phyloP scores from a whole-genome alignment of 345 rosid species.

The Aegle marmelos region DNA sequence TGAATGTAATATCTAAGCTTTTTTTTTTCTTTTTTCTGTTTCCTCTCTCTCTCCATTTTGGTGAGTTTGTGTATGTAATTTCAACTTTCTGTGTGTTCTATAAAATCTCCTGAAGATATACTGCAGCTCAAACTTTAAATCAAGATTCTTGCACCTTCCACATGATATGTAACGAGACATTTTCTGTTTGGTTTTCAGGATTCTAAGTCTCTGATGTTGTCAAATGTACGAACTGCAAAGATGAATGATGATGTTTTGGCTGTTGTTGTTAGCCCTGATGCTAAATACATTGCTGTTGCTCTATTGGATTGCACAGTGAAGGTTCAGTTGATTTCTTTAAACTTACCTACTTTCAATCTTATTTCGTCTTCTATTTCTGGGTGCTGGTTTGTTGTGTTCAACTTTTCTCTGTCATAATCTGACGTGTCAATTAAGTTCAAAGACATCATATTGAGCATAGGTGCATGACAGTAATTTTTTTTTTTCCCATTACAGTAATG shows the following conservation, averaged over 20 bases:
- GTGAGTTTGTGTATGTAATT: background rate
- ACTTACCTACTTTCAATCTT: background rate
- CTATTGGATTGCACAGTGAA: slow-evolving; percentile 91
- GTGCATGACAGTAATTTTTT: background rate
- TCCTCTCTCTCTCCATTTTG: background rate
- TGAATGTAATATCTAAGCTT: background rate
- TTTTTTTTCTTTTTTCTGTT: background rate
- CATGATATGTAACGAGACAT: background rate
- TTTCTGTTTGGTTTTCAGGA: slow-evolving; percentile 49
- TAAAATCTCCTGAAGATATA: background rate
- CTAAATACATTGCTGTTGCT: slow-evolving; percentile 89
- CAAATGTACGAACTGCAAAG: slow-evolving; percentile 73
- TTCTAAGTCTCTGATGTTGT: slow-evolving; percentile 55
- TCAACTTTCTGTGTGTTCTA: background rate
- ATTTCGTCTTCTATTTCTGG: background rate
- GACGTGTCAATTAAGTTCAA: background rate
- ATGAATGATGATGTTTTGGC: slow-evolving; percentile 94
- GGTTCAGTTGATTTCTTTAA: slow-evolving; percentile 38
- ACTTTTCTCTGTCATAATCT: background rate
- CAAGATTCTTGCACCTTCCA: background rate
- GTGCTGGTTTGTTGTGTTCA: background rate
- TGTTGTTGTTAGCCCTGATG: slow-evolving; percentile 85
- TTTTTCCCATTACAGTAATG: background rate
- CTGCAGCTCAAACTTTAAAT: background rate
- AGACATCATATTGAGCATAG: background rate